Evolutionary conservation across 352 stramenopile species (phyloP), one percentile per base, ranked within the genome.

Genomic region (Globisporangium acanthophoron): DNA sequence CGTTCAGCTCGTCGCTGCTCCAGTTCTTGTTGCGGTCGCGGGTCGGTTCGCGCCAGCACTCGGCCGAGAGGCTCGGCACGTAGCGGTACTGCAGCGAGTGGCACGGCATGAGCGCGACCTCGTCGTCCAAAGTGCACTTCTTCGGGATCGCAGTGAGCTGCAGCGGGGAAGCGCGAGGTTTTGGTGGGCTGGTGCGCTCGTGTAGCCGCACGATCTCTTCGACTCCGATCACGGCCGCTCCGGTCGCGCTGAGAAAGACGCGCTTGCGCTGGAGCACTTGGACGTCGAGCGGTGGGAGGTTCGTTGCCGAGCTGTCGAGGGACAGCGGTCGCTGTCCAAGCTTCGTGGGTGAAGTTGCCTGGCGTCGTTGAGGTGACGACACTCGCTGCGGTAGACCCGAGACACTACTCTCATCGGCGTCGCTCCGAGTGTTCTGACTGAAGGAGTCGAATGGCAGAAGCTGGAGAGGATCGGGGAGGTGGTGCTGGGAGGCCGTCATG

Each of bases 81-180:
- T 64, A 71, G 5, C 80, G 73, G 27, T 87, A 71, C 24, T 71
- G 64, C 3, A 86, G 53, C 21, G 75, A 77, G 64, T 88, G 73
- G 46, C 80, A 90, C 2, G 80, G 80, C 80, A 90, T 90, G n/a
- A 90, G 70, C 21, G 80, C 76, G 16, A 87, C 48, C 58, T 90
- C 80, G 52, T 90, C 80, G 1, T 66, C 52, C 9, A 44, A 33
- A 21, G 71, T 48, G 43, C 76, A 84, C 48, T 85, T 87, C 24
- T 75, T 76, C 1, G 80, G 75, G 5, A 85, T 56, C 21, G 57
- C 40, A n/a, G 69, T 46, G 20, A 90, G 69, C 24, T 80, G 70
- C 1, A 88, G 61, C 3, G 69, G 64, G 39, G 79, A 79, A 18
- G 60, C 18, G 13, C 53, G 58, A 5, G 54, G 44, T 8, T 58